Conservation (phyloP, 208 protist genomes). For the Trypanosoma congolense region DNA sequence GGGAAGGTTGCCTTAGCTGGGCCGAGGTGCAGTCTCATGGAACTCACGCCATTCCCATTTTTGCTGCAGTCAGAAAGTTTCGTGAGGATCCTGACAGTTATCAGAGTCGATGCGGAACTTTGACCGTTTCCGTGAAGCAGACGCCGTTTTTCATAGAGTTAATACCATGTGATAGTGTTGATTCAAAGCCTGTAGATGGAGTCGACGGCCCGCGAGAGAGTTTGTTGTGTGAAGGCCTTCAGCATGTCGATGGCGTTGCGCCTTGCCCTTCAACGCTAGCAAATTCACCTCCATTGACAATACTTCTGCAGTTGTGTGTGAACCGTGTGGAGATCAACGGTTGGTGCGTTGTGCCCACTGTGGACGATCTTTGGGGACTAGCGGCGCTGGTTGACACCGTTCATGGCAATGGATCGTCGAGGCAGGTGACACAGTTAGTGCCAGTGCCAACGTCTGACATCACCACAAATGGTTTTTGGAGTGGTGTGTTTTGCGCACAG, state of each 20-base stretch:
- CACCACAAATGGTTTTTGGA: background rate
- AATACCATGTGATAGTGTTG: background rate
- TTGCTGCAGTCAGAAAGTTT: background rate
- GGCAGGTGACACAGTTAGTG: conserved; percentile 2
- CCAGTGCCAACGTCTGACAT: background rate
- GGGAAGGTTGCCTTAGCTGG: background rate
- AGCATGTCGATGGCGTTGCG: no score
- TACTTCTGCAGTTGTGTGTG: background rate
- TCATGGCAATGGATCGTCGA: background rate
- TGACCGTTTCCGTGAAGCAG: conserved; percentile 4
- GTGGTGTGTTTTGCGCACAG: conserved; percentile 4
- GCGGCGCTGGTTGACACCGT: background rate
- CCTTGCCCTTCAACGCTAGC: background rate
- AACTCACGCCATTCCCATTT: conserved; percentile 1
- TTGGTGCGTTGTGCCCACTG: background rate
- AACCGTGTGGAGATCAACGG: background rate
- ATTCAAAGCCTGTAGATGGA: no score
- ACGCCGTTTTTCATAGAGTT: background rate
- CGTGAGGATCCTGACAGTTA: background rate
- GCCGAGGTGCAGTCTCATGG: background rate
- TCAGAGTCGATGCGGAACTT: conserved; percentile 1
- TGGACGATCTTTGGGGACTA: background rate
- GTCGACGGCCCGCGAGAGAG: no score
- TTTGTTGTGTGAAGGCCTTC: background rate
- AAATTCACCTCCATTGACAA: background rate